Conservation (phyloP, 495 filamentous ascomycete genomes). For the Xylaria castorea region DNA sequence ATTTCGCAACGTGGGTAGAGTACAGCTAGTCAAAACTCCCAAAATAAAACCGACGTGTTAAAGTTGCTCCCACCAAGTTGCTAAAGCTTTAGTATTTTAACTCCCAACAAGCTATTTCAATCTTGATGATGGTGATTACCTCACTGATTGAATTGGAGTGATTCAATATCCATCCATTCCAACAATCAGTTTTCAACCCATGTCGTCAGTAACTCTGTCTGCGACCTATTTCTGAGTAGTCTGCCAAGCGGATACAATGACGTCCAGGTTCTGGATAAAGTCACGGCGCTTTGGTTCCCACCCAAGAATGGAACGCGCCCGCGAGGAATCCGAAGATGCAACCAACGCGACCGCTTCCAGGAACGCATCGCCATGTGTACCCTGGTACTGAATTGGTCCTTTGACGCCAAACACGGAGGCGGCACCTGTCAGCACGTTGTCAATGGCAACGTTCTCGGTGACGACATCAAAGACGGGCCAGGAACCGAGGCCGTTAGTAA, state of each 20-base stretch:
- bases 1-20: no score
- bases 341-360: conserved; percentile 39
- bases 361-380: conserved; percentile 38
- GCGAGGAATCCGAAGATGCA: conserved; percentile 35
- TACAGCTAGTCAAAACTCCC: no score
- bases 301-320: conserved; percentile 47
- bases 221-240: not conserved
- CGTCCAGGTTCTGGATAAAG: conserved; percentile 21
- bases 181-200: not conserved
- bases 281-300: conserved; percentile 47
- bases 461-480: conserved; percentile 32
- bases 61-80: no score
- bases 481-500: not conserved
- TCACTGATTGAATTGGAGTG: not conserved
- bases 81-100: no score
- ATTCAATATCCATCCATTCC: not conserved
- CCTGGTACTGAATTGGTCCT: conserved; percentile 37
- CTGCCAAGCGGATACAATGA: not conserved
- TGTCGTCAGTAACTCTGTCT: not conserved
- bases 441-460: conserved; percentile 6
- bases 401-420: conserved; percentile 39
- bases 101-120: no score
- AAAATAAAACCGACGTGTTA: no score
- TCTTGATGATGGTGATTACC: no score
- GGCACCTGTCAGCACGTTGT: not conserved